phyloP scores from a whole-genome alignment of 1,284 basidiomycete species.

The Rhodotorula sp. region DNA sequence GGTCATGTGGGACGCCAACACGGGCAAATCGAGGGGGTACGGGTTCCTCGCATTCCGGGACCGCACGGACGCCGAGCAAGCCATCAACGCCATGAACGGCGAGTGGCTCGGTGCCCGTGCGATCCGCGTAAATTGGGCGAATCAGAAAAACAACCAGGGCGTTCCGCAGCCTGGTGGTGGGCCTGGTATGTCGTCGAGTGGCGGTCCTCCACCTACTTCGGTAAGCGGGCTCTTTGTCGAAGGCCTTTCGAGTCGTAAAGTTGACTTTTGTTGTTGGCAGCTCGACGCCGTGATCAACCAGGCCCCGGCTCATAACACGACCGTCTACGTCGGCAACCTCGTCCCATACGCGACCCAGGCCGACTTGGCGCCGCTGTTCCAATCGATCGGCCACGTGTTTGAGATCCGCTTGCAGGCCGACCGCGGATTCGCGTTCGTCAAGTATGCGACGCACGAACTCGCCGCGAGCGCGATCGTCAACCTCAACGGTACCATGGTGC shows the following conservation, averaged over 20 bases:
- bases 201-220: not conserved
- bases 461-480: slow-evolving; percentile 96
- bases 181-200: not conserved
- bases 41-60: slow-evolving; percentile 92
- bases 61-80: slow-evolving; percentile 95
- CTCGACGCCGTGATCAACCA: slow-evolving; percentile 85
- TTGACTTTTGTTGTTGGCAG: slow-evolving; percentile 54
- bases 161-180: slow-evolving; percentile 31
- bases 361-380: slow-evolving; percentile 93
- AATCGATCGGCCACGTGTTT: slow-evolving; percentile 93
- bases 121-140: slow-evolving; percentile 99
- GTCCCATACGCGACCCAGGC: slow-evolving; percentile 92
- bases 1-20: slow-evolving; percentile 99
- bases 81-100: slow-evolving; percentile 97
- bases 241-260: not conserved
- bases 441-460: slow-evolving; percentile 94
- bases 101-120: slow-evolving; percentile 97
- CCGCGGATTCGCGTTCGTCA: slow-evolving; percentile 96
- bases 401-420: slow-evolving; percentile 99
- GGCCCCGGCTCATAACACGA: slow-evolving; percentile 86
- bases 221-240: not conserved
- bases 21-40: slow-evolving; percentile 92
- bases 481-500: slow-evolving; percentile 89
- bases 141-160: slow-evolving; percentile 77
- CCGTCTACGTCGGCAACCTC: slow-evolving; percentile 97